Conservation (phyloP, 352 stramenopile genomes). For the Globisporangium canariense region DNA sequence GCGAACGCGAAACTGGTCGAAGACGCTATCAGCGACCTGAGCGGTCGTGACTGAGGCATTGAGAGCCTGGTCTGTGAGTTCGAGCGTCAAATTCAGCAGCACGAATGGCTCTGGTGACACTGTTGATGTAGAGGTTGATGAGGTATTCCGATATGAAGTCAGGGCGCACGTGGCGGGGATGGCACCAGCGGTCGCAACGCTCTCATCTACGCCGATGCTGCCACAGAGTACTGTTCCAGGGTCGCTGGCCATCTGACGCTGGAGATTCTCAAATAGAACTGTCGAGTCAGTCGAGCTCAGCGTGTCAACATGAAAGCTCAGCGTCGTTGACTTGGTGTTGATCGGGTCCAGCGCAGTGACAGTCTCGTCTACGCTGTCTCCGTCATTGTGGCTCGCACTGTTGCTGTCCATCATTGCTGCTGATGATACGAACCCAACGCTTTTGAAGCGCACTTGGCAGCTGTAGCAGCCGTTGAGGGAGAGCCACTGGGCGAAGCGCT, state of each 20-base stretch:
- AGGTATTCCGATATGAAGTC: neutral
- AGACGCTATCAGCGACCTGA: slow-evolving; percentile 5
- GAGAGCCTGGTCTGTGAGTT: neutral
- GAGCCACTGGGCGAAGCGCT: slow-evolving; percentile 5
- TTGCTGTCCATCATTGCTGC: neutral
- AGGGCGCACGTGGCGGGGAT: neutral
- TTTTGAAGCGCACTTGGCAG: slow-evolving; percentile 8
- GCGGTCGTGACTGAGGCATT: neutral
- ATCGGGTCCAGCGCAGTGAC: neutral
- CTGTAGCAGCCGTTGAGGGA: neutral
- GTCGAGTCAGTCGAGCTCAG: neutral
- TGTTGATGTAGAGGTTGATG: neutral
- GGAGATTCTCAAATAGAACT: neutral
- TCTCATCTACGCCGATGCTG: neutral
- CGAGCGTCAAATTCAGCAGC: slow-evolving; percentile 14
- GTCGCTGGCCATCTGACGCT: neutral
- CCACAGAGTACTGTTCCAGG: neutral
- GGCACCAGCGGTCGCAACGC: neutral
- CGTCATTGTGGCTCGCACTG: neutral
- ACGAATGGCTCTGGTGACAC: slow-evolving; percentile 10
- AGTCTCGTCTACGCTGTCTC: neutral
- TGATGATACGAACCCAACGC: neutral
- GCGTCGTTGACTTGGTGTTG: neutral
- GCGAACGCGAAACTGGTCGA: slow-evolving; percentile 18
- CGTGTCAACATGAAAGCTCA: slow-evolving; percentile 5